Evolutionary conservation across 345 rosid genomes (phyloP).

Genomic region (Eucalyptus cloeziana): DNA sequence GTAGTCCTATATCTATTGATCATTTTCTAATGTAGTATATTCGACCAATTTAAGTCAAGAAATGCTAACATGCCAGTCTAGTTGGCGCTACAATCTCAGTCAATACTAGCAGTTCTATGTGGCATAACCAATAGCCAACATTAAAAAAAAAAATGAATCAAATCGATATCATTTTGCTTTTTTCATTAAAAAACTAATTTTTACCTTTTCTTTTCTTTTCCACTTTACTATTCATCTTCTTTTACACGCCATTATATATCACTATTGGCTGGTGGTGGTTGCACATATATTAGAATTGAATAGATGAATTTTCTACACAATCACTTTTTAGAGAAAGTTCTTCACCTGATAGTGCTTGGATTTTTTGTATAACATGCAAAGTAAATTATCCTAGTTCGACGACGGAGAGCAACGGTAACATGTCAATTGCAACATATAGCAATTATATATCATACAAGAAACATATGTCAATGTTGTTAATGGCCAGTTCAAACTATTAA

Average conservation of each 20-base stretch:
- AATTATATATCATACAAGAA: too few relatives aligned
- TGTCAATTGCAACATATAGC: not conserved
- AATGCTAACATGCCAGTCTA: too few relatives aligned
- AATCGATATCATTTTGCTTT: not conserved
- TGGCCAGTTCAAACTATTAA: not conserved
- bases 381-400: not conserved
- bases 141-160: too few relatives aligned
- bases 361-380: not conserved
- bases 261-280: not conserved
- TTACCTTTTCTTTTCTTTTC: too few relatives aligned
- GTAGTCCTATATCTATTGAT: not conserved
- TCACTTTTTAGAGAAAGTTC: not conserved
- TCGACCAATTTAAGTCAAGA: too few relatives aligned
- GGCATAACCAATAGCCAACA: too few relatives aligned
- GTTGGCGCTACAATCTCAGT: rapidly evolving
- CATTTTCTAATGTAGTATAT: too few relatives aligned
- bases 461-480: not conserved
- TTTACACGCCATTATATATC: not conserved
- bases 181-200: too few relatives aligned
- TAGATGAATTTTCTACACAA: not conserved
- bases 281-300: not conserved
- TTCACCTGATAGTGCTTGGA: not conserved
- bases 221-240: not conserved
- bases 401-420: not conserved
- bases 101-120: not conserved